Base-by-base conservation (phyloP, 2,329 filamentous ascomycete genomes). In the Beauveria rudraprayagi region DNA sequence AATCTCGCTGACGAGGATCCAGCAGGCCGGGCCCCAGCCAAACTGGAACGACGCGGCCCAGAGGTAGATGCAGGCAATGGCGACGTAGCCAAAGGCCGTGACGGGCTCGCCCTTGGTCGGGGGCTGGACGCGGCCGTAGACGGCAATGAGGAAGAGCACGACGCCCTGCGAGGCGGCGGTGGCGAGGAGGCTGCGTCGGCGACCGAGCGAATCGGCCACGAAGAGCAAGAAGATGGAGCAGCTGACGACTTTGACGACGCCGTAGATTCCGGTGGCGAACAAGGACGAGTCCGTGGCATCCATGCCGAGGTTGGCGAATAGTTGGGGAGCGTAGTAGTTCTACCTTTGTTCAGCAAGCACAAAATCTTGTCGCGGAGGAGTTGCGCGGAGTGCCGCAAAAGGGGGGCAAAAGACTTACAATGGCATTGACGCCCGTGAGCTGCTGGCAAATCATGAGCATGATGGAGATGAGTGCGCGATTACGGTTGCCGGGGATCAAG, bases 251-350 rank as follows among this genome's bases (percentile, higher is more conserved):
- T 91, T 91, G 61, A 89, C 83, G 59, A 90, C 80, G 28, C 88
- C 88, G 69, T 90, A 91, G 65, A 91, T 82, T 46, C 88, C 88
- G 0, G 88, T 90, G 5, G 88, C 87, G 70, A 91, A 89, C 26
- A 91, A 81, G 19, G 82, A 83, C 46, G 81, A 78, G 44, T 80
- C 71, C 6, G 80, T 84, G 14, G 76, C 76, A 26, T 70, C 71
- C 66, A 91, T 78, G 19, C 88, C 88, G 2, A 90, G 77, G 65
- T 83, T 80, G 50, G 76, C 74, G 75, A 91, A 91, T 66, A 91
- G 90, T 60, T 83, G 80, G 0, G 88, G 88, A 0, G 85, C 84
- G 67, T 88, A 89, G 75, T 88, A 88, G 70, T 87, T 84, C 69
- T 75, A 60, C 9, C 1, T 76, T 0, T 77, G 22, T 22, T 80